Percentiles rank a stretch among this genome's conserved stretches.
These are phyloP conservation scores for Geopyxis carbonaria DNA, from an alignment of 495 filamentous ascomycete genomes.

Conservation along the genomic window DNA sequence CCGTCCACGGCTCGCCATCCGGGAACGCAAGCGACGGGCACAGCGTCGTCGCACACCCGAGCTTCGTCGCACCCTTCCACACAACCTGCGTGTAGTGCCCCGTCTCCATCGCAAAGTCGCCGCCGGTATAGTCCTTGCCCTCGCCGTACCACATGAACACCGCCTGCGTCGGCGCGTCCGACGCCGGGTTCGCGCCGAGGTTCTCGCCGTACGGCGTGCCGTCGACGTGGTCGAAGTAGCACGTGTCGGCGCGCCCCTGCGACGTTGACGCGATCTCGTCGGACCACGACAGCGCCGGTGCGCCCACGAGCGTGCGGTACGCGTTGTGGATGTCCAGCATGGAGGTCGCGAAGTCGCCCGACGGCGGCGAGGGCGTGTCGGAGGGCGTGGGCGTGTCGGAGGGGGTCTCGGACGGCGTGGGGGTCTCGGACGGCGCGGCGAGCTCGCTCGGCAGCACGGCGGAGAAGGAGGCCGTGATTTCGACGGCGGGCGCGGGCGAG, in stretches of 20 bases:
- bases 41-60: conserved; percentile 68
- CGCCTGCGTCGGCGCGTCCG: conserved; percentile 1
- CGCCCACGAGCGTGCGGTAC: conserved; percentile 71
- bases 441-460: too few species aligned
- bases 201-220: conserved; percentile 22
- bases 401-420: too few species aligned
- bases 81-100: conserved; percentile 83
- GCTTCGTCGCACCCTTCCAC: conserved; percentile 51
- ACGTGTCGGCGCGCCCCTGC: conserved; percentile 31
- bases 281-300: conserved; percentile 45
- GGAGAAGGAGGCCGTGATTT: too few species aligned
- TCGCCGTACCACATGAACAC: conserved; percentile 22
- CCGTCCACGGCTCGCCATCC: too few species aligned
- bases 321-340: conserved; percentile 48
- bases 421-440: too few species aligned
- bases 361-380: too few species aligned
- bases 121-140: conserved; percentile 7
- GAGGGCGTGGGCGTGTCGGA: too few species aligned
- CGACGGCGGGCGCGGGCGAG: too few species aligned
- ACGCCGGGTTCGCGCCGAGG: too few species aligned
- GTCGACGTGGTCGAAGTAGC: conserved; percentile 39
- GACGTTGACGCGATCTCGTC: conserved; percentile 46
- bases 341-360: conserved; percentile 4
- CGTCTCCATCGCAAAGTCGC: conserved; percentile 11
- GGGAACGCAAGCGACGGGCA: too few species aligned